These are phyloP conservation scores for Rhododendron griersonianum DNA, from an alignment of 148 eudicot species.

Conservation along the genomic window DNA sequence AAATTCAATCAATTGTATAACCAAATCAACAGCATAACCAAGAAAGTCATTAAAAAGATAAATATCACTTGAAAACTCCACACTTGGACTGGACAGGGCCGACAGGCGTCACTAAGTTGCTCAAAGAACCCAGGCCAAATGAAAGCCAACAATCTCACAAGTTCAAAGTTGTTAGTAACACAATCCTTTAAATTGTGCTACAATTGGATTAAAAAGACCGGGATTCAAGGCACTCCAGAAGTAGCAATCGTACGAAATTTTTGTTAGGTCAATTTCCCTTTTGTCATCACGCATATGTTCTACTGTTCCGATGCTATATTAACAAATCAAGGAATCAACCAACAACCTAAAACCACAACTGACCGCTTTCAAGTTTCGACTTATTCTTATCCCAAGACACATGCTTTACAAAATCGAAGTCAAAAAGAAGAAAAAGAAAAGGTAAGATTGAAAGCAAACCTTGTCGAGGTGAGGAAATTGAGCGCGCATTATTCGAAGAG, in stretches of 20 bases:
- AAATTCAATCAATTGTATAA: background rate
- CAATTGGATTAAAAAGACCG: background rate
- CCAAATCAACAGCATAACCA: background rate
- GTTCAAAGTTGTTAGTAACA: background rate
- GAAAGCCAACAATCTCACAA: background rate
- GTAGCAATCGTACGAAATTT: background rate
- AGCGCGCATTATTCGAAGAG: conserved; percentile 86
- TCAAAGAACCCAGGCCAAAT: background rate
- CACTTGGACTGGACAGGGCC: background rate
- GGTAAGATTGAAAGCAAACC: conserved; percentile 26
- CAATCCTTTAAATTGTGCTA: background rate
- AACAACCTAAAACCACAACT: background rate
- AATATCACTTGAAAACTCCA: background rate
- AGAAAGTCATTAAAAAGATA: background rate
- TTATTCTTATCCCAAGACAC: background rate
- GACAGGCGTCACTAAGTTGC: background rate
- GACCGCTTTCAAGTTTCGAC: background rate
- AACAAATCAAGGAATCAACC: background rate
- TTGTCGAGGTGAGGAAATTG: conserved; percentile 77
- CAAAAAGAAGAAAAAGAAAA: too few species aligned
- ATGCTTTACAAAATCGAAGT: background rate
- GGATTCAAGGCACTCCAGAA: background rate
- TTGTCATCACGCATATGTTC: background rate
- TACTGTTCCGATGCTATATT: background rate
- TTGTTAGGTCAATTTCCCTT: background rate